phyloP scores from a whole-genome alignment of 2,329 filamentous ascomycete species.

The Dactylellina sp. region DNA sequence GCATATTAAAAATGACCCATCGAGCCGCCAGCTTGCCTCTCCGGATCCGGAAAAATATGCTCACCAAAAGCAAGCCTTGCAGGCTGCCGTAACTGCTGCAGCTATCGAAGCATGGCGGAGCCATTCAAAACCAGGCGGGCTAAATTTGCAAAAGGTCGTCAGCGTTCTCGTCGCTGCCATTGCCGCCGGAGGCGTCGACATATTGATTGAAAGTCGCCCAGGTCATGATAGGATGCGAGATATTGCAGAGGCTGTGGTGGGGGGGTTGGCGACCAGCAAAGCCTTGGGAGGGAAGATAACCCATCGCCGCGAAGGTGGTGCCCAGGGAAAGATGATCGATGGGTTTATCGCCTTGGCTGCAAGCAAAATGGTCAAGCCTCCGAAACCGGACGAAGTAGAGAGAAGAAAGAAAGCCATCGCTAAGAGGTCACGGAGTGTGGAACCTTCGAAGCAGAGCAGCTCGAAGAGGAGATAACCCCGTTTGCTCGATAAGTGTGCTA shows the following conservation, averaged over 20 bases:
- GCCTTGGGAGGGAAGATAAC: slow-evolving; percentile 52
- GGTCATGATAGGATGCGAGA: slow-evolving; percentile 47
- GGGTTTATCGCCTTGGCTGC: slow-evolving; percentile 53
- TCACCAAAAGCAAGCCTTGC: slow-evolving; percentile 49
- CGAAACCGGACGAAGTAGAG: slow-evolving; percentile 44
- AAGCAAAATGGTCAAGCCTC: slow-evolving; percentile 54
- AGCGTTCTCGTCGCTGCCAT: slow-evolving; percentile 45
- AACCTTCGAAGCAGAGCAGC: slow-evolving; percentile 25
- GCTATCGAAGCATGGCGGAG: slow-evolving; percentile 54
- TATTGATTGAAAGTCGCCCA: slow-evolving; percentile 39
- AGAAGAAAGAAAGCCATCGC: slow-evolving; percentile 39
- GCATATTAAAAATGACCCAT: slow-evolving; percentile 51
- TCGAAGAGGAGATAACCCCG: slow-evolving; percentile 17
- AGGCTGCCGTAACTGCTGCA: slow-evolving; percentile 50
- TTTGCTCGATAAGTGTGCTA: not conserved
- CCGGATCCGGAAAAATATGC: slow-evolving; percentile 53
- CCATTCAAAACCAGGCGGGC: slow-evolving; percentile 48
- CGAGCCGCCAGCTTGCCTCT: slow-evolving; percentile 48
- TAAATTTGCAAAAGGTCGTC: slow-evolving; percentile 49
- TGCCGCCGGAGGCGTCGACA: slow-evolving; percentile 47
- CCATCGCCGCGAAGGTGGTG: slow-evolving; percentile 50
- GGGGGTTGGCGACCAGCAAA: slow-evolving; percentile 50
- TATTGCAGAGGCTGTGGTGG: slow-evolving; percentile 49
- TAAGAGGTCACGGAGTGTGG: slow-evolving; percentile 36
- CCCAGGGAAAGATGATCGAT: slow-evolving; percentile 51